Evolutionary conservation across 2,329 filamentous ascomycete genomes (phyloP).

Genomic region (Chrysosporium keratinophilum): DNA sequence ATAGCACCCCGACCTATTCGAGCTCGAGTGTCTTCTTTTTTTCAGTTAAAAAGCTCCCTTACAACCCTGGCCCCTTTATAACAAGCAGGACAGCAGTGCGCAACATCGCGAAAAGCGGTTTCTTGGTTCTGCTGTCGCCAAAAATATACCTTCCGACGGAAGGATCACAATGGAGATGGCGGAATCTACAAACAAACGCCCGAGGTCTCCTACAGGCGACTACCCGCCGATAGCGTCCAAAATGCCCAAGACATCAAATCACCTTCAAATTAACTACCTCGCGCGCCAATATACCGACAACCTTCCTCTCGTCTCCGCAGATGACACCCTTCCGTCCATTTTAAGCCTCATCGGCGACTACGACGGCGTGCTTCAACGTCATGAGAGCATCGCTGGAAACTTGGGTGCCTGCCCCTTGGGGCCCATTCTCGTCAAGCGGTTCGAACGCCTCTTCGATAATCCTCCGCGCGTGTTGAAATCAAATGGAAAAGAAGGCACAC

Average conservation of each 20-base stretch:
- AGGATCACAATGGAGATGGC: slow-evolving; percentile 28
- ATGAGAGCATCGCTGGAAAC: slow-evolving; percentile 78
- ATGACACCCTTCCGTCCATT: slow-evolving; percentile 64
- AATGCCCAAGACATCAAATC: slow-evolving; percentile 46
- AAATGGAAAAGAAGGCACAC: slow-evolving; percentile 50
- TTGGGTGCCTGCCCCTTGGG: slow-evolving; percentile 73
- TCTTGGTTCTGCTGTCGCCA: not conserved
- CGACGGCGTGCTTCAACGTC: slow-evolving; percentile 71
- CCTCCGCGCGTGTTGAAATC: slow-evolving; percentile 58
- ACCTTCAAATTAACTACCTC: slow-evolving; percentile 59
- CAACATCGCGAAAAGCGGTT: not conserved
- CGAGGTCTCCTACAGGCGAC: slow-evolving; percentile 37
- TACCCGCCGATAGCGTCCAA: slow-evolving; percentile 37
- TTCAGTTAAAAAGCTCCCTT: not conserved
- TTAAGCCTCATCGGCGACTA: slow-evolving; percentile 66
- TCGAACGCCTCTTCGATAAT: slow-evolving; percentile 76
- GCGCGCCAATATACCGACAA: slow-evolving; percentile 53
- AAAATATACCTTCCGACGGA: slow-evolving; percentile 15
- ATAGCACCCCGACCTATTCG: not conserved
- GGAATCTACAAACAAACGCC: slow-evolving; percentile 36
- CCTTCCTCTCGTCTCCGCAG: slow-evolving; percentile 51
- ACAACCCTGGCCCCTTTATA: not conserved
- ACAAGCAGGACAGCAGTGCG: no score
- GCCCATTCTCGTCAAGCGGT: slow-evolving; percentile 71
- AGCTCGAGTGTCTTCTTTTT: not conserved